A percentile compares a stretch with the other conserved stretches of the same genome.
These are phyloP conservation scores for Cladophialophora psammophila DNA, from an alignment of 2,329 filamentous ascomycete species.

Conservation along the genomic window DNA sequence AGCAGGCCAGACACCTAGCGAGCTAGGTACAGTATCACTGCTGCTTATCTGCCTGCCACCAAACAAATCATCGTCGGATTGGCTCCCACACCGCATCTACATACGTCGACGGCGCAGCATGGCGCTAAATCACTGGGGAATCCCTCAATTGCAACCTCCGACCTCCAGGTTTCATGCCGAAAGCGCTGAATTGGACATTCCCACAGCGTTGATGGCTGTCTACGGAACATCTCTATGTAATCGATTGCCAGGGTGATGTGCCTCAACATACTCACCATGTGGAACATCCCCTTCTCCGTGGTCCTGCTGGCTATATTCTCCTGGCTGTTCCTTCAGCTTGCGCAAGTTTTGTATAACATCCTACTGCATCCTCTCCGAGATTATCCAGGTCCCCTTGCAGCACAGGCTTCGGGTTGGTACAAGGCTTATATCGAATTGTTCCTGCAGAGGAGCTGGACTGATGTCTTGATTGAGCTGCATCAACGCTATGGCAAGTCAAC, in stretches of 20 bases:
- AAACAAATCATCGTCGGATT: neutral
- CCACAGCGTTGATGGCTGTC: neutral
- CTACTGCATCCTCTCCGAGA: conserved; percentile 30
- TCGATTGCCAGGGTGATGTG: neutral
- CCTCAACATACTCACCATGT: neutral
- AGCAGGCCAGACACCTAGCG: neutral
- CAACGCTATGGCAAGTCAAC: conserved; percentile 41
- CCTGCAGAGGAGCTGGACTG: conserved; percentile 33
- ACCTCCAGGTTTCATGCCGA: neutral
- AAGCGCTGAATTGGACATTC: neutral
- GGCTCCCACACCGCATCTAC: neutral
- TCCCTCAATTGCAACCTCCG: conserved; percentile 4
- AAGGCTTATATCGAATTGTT: conserved; percentile 23
- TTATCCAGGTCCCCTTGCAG: conserved; percentile 30
- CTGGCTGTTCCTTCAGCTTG: conserved; percentile 8
- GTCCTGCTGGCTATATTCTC: neutral
- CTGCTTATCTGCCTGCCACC: neutral
- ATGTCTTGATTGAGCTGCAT: conserved; percentile 39
- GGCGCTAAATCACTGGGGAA: neutral
- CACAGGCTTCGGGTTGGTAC: conserved; percentile 11
- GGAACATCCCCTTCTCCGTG: neutral
- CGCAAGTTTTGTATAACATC: conserved; percentile 28
- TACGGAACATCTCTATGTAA: neutral
- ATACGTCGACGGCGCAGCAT: neutral
- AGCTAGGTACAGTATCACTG: neutral